These are phyloP conservation scores for Auriscalpium microsporum DNA, from an alignment of 768 basidiomycete species.

Conservation along the genomic window DNA sequence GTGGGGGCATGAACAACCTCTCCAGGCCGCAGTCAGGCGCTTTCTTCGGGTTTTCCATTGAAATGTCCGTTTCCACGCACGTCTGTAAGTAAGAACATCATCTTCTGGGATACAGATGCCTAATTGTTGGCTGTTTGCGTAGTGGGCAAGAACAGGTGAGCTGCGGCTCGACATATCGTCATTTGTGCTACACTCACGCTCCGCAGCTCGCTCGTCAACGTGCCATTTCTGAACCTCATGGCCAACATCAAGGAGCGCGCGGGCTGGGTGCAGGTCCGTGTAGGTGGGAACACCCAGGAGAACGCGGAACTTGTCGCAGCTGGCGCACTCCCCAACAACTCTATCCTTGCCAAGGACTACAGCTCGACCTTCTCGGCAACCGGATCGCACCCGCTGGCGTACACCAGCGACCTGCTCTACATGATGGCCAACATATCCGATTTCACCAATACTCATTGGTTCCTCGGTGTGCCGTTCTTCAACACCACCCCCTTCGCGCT, in stretches of 20 bases:
- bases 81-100: conserved; percentile 40
- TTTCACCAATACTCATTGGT: conserved; percentile 59
- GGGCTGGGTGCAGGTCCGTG: conserved; percentile 53
- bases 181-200: neutral
- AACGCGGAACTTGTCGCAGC: conserved; percentile 38
- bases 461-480: conserved; percentile 61
- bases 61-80: conserved; percentile 63
- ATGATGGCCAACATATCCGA: conserved; percentile 52
- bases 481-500: conserved; percentile 45
- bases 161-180: neutral
- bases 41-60: conserved; percentile 69
- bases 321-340: conserved; percentile 34
- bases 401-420: conserved; percentile 59
- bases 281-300: conserved; percentile 81
- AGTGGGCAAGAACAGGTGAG: conserved; percentile 50
- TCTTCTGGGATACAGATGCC: neutral
- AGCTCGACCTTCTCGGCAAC: conserved; percentile 38
- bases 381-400: conserved; percentile 57
- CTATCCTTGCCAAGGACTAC: conserved; percentile 43
- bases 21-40: conserved; percentile 41
- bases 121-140: neutral
- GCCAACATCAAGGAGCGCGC: conserved; percentile 58
- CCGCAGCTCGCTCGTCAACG: conserved; percentile 39
- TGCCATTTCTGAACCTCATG: conserved; percentile 75
- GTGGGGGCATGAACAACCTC: conserved; percentile 23